A percentile compares a stretch with the other conserved stretches of the same genome.
Conservation (phyloP, 2,329 filamentous ascomycete genomes). For the Colletotrichum noveboracense region DNA sequence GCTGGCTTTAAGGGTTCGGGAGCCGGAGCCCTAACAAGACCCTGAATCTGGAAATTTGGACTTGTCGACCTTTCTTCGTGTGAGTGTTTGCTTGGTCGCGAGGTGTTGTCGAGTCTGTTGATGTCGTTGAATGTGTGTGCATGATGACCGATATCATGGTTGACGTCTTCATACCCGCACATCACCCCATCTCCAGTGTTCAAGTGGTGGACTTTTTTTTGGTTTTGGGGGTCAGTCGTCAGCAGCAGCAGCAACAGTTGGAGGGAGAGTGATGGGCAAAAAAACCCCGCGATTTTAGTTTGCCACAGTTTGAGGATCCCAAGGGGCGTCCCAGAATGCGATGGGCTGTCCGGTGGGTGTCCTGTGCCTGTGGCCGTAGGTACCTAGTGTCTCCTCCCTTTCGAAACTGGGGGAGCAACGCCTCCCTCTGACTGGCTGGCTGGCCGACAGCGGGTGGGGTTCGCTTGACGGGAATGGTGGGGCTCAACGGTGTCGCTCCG, state of each 20-base stretch:
- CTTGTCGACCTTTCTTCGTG: not conserved
- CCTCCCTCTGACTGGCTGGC: not conserved
- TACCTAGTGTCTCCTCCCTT: constrained; percentile 5
- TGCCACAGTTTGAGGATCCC: constrained; percentile 14
- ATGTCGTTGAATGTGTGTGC: not conserved
- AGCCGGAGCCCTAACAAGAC: constrained; percentile 16
- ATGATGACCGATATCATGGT: not conserved
- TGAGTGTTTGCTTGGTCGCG: not conserved
- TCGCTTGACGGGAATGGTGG: constrained; percentile 8
- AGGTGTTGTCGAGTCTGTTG: not conserved
- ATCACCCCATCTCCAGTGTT: not conserved
- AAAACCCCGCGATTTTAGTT: constrained; percentile 16
- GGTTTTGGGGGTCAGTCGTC: not conserved
- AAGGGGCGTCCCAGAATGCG: not conserved
- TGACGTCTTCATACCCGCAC: not conserved
- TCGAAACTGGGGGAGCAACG: constrained; percentile 16
- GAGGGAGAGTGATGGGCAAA: not conserved
- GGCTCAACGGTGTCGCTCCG: not conserved
- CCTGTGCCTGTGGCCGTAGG: not conserved
- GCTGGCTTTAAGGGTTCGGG: constrained; percentile 8
- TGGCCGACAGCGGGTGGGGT: not conserved
- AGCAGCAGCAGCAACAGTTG: not conserved
- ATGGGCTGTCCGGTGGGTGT: not conserved
- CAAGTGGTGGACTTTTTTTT: not conserved
- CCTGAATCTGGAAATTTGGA: not conserved